phyloP scores from a whole-genome alignment of 495 filamentous ascomycete genomes.

The Letharia columbiana region DNA sequence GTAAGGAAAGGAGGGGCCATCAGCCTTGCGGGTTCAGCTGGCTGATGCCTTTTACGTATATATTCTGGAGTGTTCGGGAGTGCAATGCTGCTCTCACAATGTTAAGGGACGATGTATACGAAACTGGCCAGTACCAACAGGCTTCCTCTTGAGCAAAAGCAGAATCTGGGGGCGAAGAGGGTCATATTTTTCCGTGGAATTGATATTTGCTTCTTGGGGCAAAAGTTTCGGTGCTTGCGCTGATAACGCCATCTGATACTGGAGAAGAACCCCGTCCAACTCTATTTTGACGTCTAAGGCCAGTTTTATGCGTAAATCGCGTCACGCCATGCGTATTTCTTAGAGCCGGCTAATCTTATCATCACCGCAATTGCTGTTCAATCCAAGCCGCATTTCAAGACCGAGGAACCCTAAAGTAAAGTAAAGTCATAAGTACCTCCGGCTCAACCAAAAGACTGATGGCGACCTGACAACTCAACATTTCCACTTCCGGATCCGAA shows the following conservation, averaged over 20 bases:
- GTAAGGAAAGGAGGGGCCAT: conserved; percentile 54
- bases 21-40: background rate
- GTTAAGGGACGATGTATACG: conserved; percentile 6
- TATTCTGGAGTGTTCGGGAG: conserved; percentile 9
- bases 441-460: no score
- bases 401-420: no score
- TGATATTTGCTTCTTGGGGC: background rate
- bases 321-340: conserved; percentile 1
- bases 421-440: no score
- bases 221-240: conserved; percentile 5
- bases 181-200: conserved; percentile 2
- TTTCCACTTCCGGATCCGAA: background rate
- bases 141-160: background rate
- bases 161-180: background rate
- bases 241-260: conserved; percentile 19
- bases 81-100: background rate
- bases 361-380: no score
- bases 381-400: no score
- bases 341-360: background rate
- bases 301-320: background rate
- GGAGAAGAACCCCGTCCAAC: conserved; percentile 16
- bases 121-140: background rate
- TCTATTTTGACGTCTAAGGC: background rate
- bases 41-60: background rate
- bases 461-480: no score